Evolutionary conservation across 2,329 filamentous ascomycete genomes (phyloP), one percentile per base, ranked within the genome.

Genomic region (Byssothecium circinans): DNA sequence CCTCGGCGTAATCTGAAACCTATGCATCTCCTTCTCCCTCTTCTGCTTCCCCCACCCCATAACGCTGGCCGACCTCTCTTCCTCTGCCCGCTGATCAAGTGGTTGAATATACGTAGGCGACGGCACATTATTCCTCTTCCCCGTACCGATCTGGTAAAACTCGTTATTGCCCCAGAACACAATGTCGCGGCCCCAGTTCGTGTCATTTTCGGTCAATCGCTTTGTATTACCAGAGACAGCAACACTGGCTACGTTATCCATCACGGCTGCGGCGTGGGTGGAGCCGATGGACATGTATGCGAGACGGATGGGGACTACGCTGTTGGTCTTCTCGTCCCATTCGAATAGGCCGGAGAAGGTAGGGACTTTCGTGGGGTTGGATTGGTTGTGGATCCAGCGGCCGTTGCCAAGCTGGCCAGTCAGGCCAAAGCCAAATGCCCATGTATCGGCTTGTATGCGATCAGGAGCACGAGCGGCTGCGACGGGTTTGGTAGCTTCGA

Each of bases 121-220:
- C 43, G 83, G 82, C 8, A 88, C 66, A 64, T 97, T 97, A 62
- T 83, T 94, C 52, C 92, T 78, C 76, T 88, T 95, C 22, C 94
- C 91, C 0, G 88, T 96, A 11, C 94, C 94, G 20, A 99, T 81
- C 73, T 99, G 94, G 70, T 88, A 96, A 67, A 86, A 83, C 74
- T 97, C 91, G 63, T 97, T 99, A 43, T 90, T 90, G 52, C 94
- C 94, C 89, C 91, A 99, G 78, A 89, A 95, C 1, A 97, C 70
- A 23, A 91, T 85, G 67, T 97, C 94, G 4, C 87, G 84, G 40
- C 94, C 94, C 83, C 86, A 96, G 67, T 94, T 91, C 1, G 85
- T 89, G 61, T 91, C 87, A 56, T 88, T 87, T 33, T 82, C 75
- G 1, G 66, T 67, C n/a, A 62, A 51, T 18, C 53, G 52, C 12